Evolutionary conservation across 345 rosid species (phyloP).

Genomic region (Reutealis trisperma): DNA sequence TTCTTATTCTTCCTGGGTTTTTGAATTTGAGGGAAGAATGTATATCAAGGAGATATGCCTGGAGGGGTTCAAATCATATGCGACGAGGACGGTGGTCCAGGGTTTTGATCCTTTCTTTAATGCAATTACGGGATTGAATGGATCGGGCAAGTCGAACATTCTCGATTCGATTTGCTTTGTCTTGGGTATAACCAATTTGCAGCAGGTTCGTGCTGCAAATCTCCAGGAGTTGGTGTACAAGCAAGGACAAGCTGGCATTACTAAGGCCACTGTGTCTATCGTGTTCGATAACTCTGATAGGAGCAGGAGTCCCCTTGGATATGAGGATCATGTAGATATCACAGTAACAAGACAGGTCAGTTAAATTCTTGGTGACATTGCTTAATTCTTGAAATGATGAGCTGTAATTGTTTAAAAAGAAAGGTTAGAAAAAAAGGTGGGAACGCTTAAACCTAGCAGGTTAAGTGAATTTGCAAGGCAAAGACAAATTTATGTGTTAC

Average conservation of each 20-base stretch:
- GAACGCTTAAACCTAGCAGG: not conserved
- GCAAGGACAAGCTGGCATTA: slow-evolving; percentile 99
- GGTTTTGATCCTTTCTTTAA: slow-evolving; percentile 95
- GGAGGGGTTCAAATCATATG: slow-evolving; percentile 97
- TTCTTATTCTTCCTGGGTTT: slow-evolving; percentile 11
- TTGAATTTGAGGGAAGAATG: slow-evolving; percentile 40
- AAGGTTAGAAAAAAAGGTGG: not conserved
- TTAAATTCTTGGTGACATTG: not conserved
- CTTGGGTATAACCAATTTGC: slow-evolving; percentile 94
- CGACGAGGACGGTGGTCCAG: slow-evolving; percentile 86
- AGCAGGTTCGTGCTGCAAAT: slow-evolving; percentile 96
- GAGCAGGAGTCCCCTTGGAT: slow-evolving; percentile 81
- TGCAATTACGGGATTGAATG: slow-evolving; percentile 94
- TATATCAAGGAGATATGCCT: slow-evolving; percentile 82
- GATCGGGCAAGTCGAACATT: slow-evolving; percentile 99
- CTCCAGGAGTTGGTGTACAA: slow-evolving; percentile 98
- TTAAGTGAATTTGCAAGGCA: not conserved
- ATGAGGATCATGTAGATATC: slow-evolving; percentile 81
- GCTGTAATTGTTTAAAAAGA: not conserved
- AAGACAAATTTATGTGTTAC: not conserved
- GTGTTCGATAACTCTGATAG: slow-evolving; percentile 86
- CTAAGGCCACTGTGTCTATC: slow-evolving; percentile 89
- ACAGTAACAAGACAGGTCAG: slow-evolving; percentile 90
- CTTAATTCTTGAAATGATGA: not conserved
- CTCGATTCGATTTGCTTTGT: slow-evolving; percentile 98